Percentiles rank a stretch among this genome's conserved stretches.
Evolutionary conservation across 1,139 yeast genomes (phyloP).

Genomic region (Yamadazyma trypodendri): DNA sequence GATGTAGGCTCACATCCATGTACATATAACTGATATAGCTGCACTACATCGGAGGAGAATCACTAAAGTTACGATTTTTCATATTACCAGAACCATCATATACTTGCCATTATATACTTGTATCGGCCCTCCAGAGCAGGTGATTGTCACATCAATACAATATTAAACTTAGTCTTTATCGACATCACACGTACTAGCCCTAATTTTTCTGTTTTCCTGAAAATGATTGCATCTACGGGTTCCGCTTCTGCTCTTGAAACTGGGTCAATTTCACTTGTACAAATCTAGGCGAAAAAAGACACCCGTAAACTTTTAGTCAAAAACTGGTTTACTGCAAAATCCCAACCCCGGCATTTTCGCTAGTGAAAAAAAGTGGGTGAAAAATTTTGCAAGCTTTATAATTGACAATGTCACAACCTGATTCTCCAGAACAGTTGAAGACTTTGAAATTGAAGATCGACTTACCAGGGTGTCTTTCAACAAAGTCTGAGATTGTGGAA

Average conservation of each 20-base stretch:
- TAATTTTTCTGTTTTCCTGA: too few species aligned
- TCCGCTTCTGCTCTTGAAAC: too few species aligned
- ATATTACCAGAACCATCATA: too few species aligned
- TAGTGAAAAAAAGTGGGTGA: slow-evolving; percentile 3
- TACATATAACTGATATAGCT: background rate
- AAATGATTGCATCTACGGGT: too few species aligned
- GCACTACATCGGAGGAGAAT: background rate
- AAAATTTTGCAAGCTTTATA: slow-evolving; percentile 2
- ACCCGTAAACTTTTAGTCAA: background rate
- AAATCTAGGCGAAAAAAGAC: too few species aligned
- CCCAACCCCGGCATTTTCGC: slow-evolving; percentile 2
- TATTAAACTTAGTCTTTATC: too few species aligned
- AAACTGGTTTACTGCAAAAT: background rate
- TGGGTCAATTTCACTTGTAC: too few species aligned
- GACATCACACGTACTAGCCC: too few species aligned
- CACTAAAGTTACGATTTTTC: too few species aligned
- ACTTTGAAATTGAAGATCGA: slow-evolving; percentile 16
- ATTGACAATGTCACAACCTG: slow-evolving; percentile 8
- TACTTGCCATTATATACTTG: too few species aligned
- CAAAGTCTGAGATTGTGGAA: slow-evolving; percentile 15
- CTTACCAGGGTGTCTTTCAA: slow-evolving; percentile 31
- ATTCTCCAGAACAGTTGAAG: slow-evolving; percentile 6
- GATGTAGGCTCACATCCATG: slow-evolving; percentile 24
- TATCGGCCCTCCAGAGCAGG: too few species aligned
- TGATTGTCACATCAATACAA: too few species aligned